phyloP scores from a whole-genome alignment of 2,329 filamentous ascomycete genomes.

The Pseudogymnoascus sp. region DNA sequence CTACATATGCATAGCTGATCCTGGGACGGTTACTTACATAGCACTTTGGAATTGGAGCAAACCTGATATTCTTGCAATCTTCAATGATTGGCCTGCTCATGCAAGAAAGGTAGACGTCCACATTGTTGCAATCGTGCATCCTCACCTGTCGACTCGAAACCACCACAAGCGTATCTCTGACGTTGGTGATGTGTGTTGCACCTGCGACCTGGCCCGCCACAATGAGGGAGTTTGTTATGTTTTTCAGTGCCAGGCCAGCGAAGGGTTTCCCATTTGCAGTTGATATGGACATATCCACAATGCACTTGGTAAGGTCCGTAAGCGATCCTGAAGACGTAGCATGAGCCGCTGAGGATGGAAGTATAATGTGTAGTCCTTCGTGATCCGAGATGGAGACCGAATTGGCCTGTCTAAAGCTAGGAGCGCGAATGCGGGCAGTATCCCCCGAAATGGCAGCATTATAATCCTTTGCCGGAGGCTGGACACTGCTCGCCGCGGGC shows the following conservation, averaged over 20 bases:
- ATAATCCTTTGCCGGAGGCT: constrained; percentile 41
- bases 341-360: constrained; percentile 62
- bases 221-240: constrained; percentile 61
- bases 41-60: constrained; percentile 61
- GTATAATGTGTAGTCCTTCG: constrained; percentile 61
- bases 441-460: constrained; percentile 44
- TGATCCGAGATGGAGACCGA: constrained; percentile 60
- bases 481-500: constrained; percentile 26
- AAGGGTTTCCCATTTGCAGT: constrained; percentile 55
- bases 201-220: constrained; percentile 72
- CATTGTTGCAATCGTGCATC: constrained; percentile 77
- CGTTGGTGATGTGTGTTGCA: constrained; percentile 70
- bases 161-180: constrained; percentile 66
- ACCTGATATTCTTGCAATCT: constrained; percentile 68
- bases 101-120: constrained; percentile 77
- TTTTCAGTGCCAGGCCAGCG: constrained; percentile 59
- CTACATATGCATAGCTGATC: not conserved
- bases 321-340: constrained; percentile 66
- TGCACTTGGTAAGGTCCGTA: constrained; percentile 58
- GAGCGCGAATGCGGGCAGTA: constrained; percentile 42
- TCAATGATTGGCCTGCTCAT: constrained; percentile 87
- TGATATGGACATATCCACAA: constrained; percentile 72
- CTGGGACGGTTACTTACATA: constrained; percentile 51
- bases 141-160: constrained; percentile 79
- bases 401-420: constrained; percentile 53